phyloP scores from a whole-genome alignment of 2,329 filamentous ascomycete species.

The Stemphylium vesicarium region DNA sequence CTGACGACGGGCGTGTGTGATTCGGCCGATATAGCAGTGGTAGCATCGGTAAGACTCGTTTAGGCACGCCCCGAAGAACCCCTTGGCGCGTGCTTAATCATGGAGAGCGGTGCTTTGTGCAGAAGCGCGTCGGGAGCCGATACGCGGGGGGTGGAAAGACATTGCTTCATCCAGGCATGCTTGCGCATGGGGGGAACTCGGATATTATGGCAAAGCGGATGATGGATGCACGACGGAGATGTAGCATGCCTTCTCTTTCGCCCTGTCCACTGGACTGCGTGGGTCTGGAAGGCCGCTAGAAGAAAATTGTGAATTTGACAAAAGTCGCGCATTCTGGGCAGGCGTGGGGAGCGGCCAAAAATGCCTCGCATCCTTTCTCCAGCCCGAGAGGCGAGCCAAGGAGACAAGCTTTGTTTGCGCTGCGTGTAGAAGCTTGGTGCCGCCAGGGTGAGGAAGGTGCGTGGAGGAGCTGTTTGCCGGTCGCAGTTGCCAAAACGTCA shows the following conservation, averaged over 20 bases:
- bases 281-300: slow-evolving; percentile 23
- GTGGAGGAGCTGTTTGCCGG: background rate
- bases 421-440: slow-evolving; percentile 14
- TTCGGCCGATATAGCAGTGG: slow-evolving; percentile 18
- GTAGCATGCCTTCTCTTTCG: too few relatives aligned
- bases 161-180: slow-evolving; percentile 8
- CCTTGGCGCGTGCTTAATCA: slow-evolving; percentile 20
- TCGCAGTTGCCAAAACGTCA: slow-evolving; percentile 14
- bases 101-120: slow-evolving; percentile 14
- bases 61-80: slow-evolving; percentile 18
- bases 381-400: slow-evolving; percentile 6
- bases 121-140: slow-evolving; percentile 18
- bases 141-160: slow-evolving; percentile 18
- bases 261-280: slow-evolving; percentile 5
- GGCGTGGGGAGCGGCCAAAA: slow-evolving; percentile 21
- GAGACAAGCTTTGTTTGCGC: slow-evolving; percentile 8
- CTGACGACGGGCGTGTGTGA: slow-evolving; percentile 18
- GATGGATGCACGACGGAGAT: background rate
- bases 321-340: slow-evolving; percentile 13
- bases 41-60: slow-evolving; percentile 19
- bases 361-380: slow-evolving; percentile 4
- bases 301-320: slow-evolving; percentile 24
- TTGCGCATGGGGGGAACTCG: slow-evolving; percentile 12
- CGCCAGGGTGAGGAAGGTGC: background rate
- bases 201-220: slow-evolving; percentile 3